Percentiles rank a stretch among this genome's conserved stretches.
Conservation (phyloP, 108 stramenopile species). For the Seminavis robusta region DNA sequence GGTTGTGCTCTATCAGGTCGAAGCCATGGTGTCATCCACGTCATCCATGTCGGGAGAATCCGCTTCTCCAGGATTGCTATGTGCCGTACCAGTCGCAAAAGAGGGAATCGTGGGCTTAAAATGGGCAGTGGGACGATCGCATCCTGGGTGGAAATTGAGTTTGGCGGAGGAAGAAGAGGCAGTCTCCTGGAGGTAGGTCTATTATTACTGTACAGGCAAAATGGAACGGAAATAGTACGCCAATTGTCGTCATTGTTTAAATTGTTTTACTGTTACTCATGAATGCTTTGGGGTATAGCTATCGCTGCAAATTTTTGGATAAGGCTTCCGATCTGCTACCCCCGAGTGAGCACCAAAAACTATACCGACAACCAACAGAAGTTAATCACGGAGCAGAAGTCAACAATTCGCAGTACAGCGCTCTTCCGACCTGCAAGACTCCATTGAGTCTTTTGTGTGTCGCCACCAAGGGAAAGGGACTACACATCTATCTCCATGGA, state of each 20-base stretch:
- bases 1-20: constrained; percentile 52
- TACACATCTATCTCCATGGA: constrained; percentile 69
- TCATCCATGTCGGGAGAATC: constrained; percentile 4
- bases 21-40: constrained; percentile 21
- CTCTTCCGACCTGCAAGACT: constrained; percentile 34
- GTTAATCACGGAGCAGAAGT: not conserved
- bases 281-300: not conserved
- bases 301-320: constrained; percentile 39
- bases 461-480: constrained; percentile 28
- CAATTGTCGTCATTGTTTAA: constrained; percentile 1
- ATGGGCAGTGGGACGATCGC: constrained; percentile 37
- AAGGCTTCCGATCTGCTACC: constrained; percentile 31
- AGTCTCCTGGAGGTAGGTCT: constrained; percentile 47
- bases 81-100: not conserved
- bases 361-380: not conserved
- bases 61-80: not conserved
- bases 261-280: not conserved
- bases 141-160: constrained; percentile 15
- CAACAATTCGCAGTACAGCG: constrained; percentile 2
- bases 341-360: constrained; percentile 21
- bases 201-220: not conserved
- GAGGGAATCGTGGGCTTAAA: constrained; percentile 11
- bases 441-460: constrained; percentile 68
- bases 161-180: constrained; percentile 28
- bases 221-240: not conserved